A percentile compares a stretch with the other conserved stretches of the same genome.
Conservation (phyloP, 768 basidiomycete genomes). For the Xerocomellus amylosporus region DNA sequence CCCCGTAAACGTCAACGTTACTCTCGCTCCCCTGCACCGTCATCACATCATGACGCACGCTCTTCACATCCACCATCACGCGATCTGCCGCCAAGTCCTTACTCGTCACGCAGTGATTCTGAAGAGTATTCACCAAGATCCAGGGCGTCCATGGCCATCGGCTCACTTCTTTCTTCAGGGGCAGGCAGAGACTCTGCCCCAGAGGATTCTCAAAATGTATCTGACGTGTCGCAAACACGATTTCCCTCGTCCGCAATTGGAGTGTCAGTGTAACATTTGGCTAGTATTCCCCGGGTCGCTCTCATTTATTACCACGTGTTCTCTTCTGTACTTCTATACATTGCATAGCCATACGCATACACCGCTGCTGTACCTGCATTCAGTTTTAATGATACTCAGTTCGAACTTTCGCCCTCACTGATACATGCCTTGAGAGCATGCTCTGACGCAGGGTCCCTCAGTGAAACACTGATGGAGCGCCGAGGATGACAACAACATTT, state of each 20-base stretch:
- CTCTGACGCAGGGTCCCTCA: constrained; percentile 7
- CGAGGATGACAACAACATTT: neutral
- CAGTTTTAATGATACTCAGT: constrained; percentile 18
- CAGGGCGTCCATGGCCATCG: constrained; percentile 76
- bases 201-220: constrained; percentile 25
- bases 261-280: constrained; percentile 19
- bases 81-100: constrained; percentile 70
- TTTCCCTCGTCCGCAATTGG: constrained; percentile 19
- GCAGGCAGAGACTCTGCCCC: constrained; percentile 29
- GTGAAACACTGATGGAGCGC: constrained; percentile 5
- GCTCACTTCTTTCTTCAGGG: constrained; percentile 59
- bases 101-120: constrained; percentile 66
- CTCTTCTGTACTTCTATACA: constrained; percentile 25
- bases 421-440: neutral
- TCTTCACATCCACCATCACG: constrained; percentile 38
- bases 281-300: neutral
- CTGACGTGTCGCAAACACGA: constrained; percentile 20
- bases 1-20: constrained; percentile 63
- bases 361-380: constrained; percentile 18
- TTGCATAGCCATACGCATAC: constrained; percentile 18
- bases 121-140: constrained; percentile 70
- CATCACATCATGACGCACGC: constrained; percentile 36
- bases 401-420: neutral
- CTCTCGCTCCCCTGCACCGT: constrained; percentile 53
- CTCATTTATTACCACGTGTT: constrained; percentile 21